Evolutionary conservation across 1,284 basidiomycete genomes (phyloP), one percentile per base, ranked within the genome.

Genomic region (Ceratobasidium sp.): DNA sequence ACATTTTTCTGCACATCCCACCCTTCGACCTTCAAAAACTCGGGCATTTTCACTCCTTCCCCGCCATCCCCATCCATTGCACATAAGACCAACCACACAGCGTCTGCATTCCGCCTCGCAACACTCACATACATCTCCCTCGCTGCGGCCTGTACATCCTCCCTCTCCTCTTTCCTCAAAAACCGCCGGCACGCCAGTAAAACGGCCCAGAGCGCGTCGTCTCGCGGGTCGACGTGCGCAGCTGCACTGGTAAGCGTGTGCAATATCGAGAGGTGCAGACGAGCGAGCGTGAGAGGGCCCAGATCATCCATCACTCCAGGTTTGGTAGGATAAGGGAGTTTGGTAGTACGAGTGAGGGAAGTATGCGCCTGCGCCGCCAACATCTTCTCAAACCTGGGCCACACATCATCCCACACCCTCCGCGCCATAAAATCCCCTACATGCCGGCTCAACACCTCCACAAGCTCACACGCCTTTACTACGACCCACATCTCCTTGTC

Each of bases 371-470:
- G 86, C 31, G 84, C 84, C 1, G 80, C 81, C 51, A 96, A 82
- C 74, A 96, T 84, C 3, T 77, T 79, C 49, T 83, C 84, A 79
- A 96, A 92, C 34, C 86, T 87, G 0, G 96, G 96, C 95, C 95
- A 97, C 19, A 94, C 87, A 77, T 97, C 93, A 77, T 96, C 93
- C 87, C 94, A 91, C 22, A 98, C 87, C 64, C 92, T 85, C 37
- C 88, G 84, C 59, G 87, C 87, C 92, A 98, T 94, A 82, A 94
- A 96, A 66, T 88, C 88, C 16, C 95, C 95, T 24, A 90, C 88
- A 77, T 92, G 84, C 43, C 79, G 82, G 0, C 89, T 86, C 31
- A 98, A 84, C 0, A 87, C 82, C 76, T 92, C 91, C 19, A 97
- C 83, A 41, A 96, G 84, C 1, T 82, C 83, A 0, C 90, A 89